Evolutionary conservation across 1,284 basidiomycete species (phyloP), one percentile per base, ranked within the genome.

Genomic region (Ceratobasidium sp.): DNA sequence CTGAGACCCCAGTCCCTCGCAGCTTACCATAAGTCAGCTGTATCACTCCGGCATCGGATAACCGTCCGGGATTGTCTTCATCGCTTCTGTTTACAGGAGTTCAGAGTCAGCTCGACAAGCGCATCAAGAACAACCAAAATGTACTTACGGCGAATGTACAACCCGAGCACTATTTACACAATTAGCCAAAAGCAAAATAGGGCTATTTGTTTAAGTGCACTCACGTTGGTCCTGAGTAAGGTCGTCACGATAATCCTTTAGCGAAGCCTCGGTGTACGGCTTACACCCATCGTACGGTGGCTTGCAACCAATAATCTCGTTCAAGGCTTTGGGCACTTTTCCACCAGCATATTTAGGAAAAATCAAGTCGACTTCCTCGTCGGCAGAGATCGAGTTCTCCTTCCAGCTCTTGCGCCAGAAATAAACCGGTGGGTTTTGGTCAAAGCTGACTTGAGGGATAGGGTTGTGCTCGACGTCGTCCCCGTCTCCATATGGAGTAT

Each of bases 321-420:
- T 54, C 27, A 68, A 35, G 4, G 66, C 66, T 3, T 4, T 27
- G 23, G 50, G 46, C 3, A 68, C 66, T 4, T 33, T 68, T 18
- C 18, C 20, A 10, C 66, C 66, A 10, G 23, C 30, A 35, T 68
- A 68, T n/a, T 50, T 50, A 1, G 66, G 4, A n/a, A 54, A 52
- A 12, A 68, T 68, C 14, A 68, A 7, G 18, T 33, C 48, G 66
- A 68, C 66, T n/a, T 48, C 12, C n/a, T 27, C 50, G 33, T 70
- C 54, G 8, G 27, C 35, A 23, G 68, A 38, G 4, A 57, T 41
- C 2, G 46, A 23, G 6, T 12, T 54, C 3, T 18, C 35, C 33
- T 38, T 4, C 20, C 23, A 70, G 18, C 35, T 70, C n/a, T 70
- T 35, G 16, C 68, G 50, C 68, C 68, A 70, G 54, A 70, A 70